phyloP scores from a whole-genome alignment of 2,329 filamentous ascomycete species.

The Pseudopyricularia cyperi region DNA sequence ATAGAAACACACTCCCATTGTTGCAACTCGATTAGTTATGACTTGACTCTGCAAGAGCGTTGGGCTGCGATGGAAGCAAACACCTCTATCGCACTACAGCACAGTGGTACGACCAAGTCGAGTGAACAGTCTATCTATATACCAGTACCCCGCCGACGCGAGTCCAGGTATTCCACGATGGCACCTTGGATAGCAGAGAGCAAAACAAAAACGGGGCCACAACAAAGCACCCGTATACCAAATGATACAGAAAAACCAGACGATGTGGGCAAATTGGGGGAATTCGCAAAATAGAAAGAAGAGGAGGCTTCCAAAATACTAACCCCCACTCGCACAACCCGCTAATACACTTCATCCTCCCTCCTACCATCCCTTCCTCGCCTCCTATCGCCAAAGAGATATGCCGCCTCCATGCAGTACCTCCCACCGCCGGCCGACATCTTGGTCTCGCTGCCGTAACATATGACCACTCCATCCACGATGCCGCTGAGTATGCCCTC shows the following conservation, averaged over 20 bases:
- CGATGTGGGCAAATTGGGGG: not conserved
- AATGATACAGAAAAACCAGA: not conserved
- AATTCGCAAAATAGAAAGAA: not conserved
- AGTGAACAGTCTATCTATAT: too few species aligned
- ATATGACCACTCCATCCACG: slow-evolving; percentile 78
- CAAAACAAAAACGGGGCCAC: not conserved
- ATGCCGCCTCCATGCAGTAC: slow-evolving; percentile 85
- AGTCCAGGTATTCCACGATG: not conserved
- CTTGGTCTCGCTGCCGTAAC: slow-evolving; percentile 80
- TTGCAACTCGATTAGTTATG: too few species aligned
- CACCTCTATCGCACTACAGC: too few species aligned
- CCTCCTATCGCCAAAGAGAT: slow-evolving; percentile 61
- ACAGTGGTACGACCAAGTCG: too few species aligned
- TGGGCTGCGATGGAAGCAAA: too few species aligned
- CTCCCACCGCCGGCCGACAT: slow-evolving; percentile 54
- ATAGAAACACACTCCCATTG: too few species aligned
- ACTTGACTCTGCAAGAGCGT: too few species aligned
- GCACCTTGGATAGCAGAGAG: not conserved
- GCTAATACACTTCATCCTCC: not conserved
- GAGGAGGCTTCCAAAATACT: not conserved
- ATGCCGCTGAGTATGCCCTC: slow-evolving; percentile 80
- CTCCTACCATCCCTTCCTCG: not conserved
- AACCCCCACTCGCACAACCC: not conserved
- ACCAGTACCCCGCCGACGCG: not conserved
- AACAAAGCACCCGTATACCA: not conserved